Conservation (phyloP, 164 flowering plant species). For the Aristolochia contorta region DNA sequence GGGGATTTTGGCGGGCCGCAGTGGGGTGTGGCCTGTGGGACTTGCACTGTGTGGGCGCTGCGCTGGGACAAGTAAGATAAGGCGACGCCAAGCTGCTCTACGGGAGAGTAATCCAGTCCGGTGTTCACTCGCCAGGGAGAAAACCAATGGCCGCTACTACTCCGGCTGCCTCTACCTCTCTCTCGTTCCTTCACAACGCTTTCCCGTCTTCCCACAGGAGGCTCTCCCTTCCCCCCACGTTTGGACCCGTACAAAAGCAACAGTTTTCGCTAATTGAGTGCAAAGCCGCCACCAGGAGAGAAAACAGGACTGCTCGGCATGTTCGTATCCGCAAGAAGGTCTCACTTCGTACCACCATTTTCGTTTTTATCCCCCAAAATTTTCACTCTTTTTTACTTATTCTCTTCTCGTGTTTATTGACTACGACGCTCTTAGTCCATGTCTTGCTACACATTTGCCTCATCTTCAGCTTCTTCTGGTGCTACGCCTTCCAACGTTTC, state of each 20-base stretch:
- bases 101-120: not conserved
- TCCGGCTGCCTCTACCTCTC: conserved; percentile 11
- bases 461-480: not conserved
- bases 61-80: not conserved
- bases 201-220: conserved; percentile 10
- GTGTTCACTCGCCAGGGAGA: not conserved
- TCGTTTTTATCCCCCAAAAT: not conserved
- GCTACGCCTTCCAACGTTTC: not conserved
- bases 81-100: not conserved
- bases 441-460: not conserved
- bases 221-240: conserved; percentile 9
- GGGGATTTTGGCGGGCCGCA: no score
- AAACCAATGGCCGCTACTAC: conserved; percentile 3
- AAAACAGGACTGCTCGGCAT: conserved; percentile 70
- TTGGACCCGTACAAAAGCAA: not conserved
- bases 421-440: not conserved
- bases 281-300: conserved; percentile 38
- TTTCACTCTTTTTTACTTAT: not conserved
- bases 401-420: not conserved
- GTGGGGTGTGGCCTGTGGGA: no score
- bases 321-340: conserved; percentile 81
- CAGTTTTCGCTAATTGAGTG: conserved; percentile 25
- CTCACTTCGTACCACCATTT: not conserved
- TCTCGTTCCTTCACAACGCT: conserved; percentile 16
- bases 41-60: no score